Evolutionary conservation across 345 rosid species (phyloP).

Genomic region (Syzygium aromaticum): DNA sequence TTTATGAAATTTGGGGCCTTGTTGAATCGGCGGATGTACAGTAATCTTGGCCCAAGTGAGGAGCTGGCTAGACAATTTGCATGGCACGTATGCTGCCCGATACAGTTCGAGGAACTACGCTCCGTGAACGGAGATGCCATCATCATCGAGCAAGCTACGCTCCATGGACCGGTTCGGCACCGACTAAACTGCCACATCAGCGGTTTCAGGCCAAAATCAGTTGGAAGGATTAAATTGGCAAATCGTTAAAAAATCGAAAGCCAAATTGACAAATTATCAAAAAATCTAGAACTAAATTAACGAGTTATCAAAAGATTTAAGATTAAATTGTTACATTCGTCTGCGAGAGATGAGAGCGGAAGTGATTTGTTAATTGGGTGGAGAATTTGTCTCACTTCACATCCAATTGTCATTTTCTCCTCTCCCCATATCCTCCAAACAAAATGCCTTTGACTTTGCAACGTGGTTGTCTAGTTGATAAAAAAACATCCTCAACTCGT

Average conservation of each 20-base stretch:
- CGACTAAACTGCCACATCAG: too few species aligned
- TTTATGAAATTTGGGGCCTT: neutral
- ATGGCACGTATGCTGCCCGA: neutral
- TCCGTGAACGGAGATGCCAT: neutral
- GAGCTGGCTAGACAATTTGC: neutral
- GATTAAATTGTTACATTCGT: fast-evolving
- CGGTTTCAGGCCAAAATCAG: fast-evolving
- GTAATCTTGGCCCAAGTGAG: neutral
- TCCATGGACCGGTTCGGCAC: too few species aligned
- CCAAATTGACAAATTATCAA: too few species aligned
- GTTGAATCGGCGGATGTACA: neutral
- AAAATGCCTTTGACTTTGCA: neutral
- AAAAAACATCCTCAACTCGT: neutral
- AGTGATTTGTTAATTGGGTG: neutral
- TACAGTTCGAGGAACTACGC: neutral
- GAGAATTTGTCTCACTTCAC: neutral
- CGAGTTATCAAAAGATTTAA: too few species aligned
- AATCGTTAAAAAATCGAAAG: too few species aligned
- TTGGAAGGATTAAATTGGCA: fast-evolving
- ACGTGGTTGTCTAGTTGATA: neutral
- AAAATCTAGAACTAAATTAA: too few species aligned
- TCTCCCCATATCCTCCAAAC: neutral
- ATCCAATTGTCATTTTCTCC: neutral
- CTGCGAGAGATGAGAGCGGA: neutral
- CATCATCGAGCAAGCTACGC: neutral